Base-by-base conservation (phyloP, 306 rosid genomes). In the Mimosa bimucronata region DNA sequence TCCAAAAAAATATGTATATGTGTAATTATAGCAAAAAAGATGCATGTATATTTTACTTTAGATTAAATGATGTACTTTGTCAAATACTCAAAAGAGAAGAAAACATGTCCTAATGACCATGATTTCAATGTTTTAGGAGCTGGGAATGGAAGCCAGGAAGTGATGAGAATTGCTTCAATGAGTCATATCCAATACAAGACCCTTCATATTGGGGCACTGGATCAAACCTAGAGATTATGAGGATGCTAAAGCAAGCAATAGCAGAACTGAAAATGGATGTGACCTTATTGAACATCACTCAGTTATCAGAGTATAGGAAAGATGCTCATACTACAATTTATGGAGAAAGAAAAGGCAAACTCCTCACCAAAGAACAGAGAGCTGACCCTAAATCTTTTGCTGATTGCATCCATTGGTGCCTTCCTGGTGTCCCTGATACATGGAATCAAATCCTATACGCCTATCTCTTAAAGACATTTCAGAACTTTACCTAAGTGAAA, bases 371-470 rank as follows among this genome's bases (percentile, higher is more conserved):
- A 78, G 87, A 92, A 75, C 97, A 92, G 53, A 90, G 90, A 92
- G 88, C 94, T 8, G 85, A 92, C 83, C 97, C 97, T 9, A 86
- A 88, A 66, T 74, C 69, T 8, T 94, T 88, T 82, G 94, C 97
- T 2, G 94, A 94, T 75, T 92, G 98, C 87, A 91, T 92, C 46
- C 98, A 94, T 53, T 92, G 97, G 98, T 94, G 98, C 82, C 83
- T 94, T 15, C 98, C 98, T 12, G 98, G 98, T 64, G 94, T 94
- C 77, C 98, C 98, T 16, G 98, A 94, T 74, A 86, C 90, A 18
- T 94, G 98, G 98, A 94, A 92, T 58, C 90, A 88, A 78, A 92
- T 91, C 79, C 82, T 94, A 70, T 90, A 88, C 19, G 88, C 98
- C 6, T 85, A 95, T 86, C 81, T 95, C 82, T 79, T 92, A 38